Base-by-base conservation (phyloP, 768 basidiomycete species). In the Coprinopsis strossmayeri region DNA sequence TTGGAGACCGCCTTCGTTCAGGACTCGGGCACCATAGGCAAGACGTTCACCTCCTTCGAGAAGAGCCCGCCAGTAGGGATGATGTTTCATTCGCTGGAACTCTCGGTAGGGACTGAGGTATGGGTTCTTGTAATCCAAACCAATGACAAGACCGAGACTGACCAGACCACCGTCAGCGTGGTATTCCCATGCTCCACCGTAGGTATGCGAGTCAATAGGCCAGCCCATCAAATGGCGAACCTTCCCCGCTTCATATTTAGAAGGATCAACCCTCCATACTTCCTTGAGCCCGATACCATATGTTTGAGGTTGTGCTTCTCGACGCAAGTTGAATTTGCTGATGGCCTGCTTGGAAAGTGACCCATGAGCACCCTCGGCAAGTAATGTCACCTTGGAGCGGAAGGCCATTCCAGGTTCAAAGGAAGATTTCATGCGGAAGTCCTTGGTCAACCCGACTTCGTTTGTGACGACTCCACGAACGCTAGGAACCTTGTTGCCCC, bases 371-470 rank as follows among this genome's bases (percentile, higher is more conserved):
- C 95, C 96, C 64, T 98, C 95, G 0, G 90, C 94, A 39, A 99
- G 77, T 3, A 99, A 74, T 0, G 92, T 95, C 35, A 93, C 84
- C 57, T 88, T 91, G 26, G 95, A 83, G 30, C 83, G 81, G 71
- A 99, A 98, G 47, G 87, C 84, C 91, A 98, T 94, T 1, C 96
- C 95, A 1, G 94, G 91, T 63, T 97, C 93, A 61, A 93, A 99
- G 2, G 81, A 76, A 20, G 91, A 81, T 65, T 96, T 98, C 63
- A 82, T 78, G 46, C 76, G 71, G 25, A 78, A 80, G 37, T 81
- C 69, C 56, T 80, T 82, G 56, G 93, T 86, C 43, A 99, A 71
- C 1, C 95, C 96, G 21, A 95, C 91, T 61, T 97, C 96, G 59
- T 96, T 95, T 26, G 95, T 97, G 25, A 82, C 70, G 23, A 97